A percentile compares a stretch with the other conserved stretches of the same genome.
phyloP scores from a whole-genome alignment of 2,329 filamentous ascomycete species.

The Colletotrichum acutatum region DNA sequence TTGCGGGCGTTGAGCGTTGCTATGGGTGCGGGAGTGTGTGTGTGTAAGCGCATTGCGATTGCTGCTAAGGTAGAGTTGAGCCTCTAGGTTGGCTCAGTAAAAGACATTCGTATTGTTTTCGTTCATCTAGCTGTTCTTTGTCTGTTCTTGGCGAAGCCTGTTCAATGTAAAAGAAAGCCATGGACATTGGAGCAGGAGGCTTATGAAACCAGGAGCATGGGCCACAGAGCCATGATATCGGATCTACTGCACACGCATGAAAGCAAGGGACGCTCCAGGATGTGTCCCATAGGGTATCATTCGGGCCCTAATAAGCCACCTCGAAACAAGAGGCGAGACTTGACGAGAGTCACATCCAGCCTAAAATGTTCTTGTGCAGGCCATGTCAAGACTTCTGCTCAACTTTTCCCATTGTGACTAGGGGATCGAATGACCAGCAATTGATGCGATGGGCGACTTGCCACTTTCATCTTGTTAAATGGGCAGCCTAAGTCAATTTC shows the following conservation, averaged over 20 bases:
- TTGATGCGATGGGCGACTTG: constrained; percentile 19
- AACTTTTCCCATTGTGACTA: not conserved
- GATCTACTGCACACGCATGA: constrained; percentile 1
- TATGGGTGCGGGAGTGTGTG: not conserved
- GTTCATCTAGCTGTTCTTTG: constrained; percentile 13
- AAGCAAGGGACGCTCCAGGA: constrained; percentile 15
- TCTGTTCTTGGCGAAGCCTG: constrained; percentile 22
- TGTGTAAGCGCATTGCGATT: not conserved
- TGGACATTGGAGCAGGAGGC: not conserved
- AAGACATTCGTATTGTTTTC: not conserved
- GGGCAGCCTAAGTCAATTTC: constrained; percentile 14
- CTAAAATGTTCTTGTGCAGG: not conserved
- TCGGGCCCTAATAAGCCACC: constrained; percentile 5
- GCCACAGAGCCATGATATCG: constrained; percentile 11
- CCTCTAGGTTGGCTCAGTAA: constrained; percentile 2
- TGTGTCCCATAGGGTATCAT: constrained; percentile 26
- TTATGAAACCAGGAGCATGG: constrained; percentile 28
- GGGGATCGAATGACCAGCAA: constrained; percentile 18
- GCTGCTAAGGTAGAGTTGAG: constrained; percentile 10
- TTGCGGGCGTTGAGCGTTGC: not conserved
- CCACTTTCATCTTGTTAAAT: constrained; percentile 15
- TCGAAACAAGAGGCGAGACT: constrained; percentile 32
- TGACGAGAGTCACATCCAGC: constrained; percentile 13
- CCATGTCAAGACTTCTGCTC: constrained; percentile 1
- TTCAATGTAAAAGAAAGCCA: not conserved